Percentiles rank a stretch among this genome's conserved stretches.
Conservation (phyloP, 2,329 filamentous ascomycete genomes). For the Alternaria sp. region DNA sequence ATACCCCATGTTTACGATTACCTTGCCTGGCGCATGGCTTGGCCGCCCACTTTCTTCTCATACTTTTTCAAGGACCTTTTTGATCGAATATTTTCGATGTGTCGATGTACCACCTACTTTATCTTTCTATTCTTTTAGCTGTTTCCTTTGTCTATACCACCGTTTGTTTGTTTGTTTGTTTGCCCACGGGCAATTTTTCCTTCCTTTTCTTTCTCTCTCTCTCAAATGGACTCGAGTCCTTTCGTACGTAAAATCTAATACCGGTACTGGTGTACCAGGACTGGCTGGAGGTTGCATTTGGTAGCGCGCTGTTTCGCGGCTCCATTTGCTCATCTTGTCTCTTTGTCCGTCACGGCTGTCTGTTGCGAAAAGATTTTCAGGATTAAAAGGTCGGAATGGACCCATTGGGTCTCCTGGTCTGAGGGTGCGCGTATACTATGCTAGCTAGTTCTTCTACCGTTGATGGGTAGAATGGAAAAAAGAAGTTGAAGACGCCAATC, state of each 20-base stretch:
- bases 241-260: constrained; percentile 4
- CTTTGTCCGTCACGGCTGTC: too few species aligned
- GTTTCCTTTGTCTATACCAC: constrained; percentile 23
- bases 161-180: neutral
- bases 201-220: constrained; percentile 2
- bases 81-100: constrained; percentile 20
- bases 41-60: constrained; percentile 15
- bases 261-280: constrained; percentile 3
- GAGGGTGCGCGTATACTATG: too few species aligned
- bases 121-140: constrained; percentile 3
- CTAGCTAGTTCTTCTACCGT: too few species aligned
- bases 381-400: too few species aligned
- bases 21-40: constrained; percentile 42
- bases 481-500: too few species aligned
- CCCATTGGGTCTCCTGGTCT: too few species aligned
- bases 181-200: neutral
- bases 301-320: too few species aligned
- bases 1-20: constrained; percentile 30
- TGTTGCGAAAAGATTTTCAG: too few species aligned
- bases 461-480: too few species aligned
- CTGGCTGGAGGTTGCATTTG: neutral
- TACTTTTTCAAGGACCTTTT: neutral
- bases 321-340: too few species aligned
- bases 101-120: constrained; percentile 18
- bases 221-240: neutral